Evolutionary conservation across 768 basidiomycete species (phyloP).

Genomic region (Cubamyces lactineus): DNA sequence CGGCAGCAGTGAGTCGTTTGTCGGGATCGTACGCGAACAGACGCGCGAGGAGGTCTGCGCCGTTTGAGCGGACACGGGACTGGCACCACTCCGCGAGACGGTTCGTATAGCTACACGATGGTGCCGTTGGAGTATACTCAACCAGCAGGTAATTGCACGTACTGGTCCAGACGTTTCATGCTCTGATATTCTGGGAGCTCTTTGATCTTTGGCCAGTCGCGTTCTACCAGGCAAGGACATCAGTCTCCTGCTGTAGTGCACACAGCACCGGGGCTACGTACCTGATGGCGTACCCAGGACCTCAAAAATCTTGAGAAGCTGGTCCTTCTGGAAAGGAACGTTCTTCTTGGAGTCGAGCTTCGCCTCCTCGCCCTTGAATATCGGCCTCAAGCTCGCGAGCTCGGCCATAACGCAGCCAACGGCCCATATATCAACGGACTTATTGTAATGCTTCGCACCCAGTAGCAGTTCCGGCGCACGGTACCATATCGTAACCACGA

Average conservation of each 20-base stretch:
- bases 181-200: slow-evolving; percentile 89
- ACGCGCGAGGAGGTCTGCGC: slow-evolving; percentile 82
- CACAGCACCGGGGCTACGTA: slow-evolving; percentile 37
- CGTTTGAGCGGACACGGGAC: slow-evolving; percentile 59
- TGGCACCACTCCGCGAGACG: slow-evolving; percentile 79
- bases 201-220: slow-evolving; percentile 83
- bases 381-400: slow-evolving; percentile 88
- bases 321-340: slow-evolving; percentile 95
- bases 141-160: too few relatives aligned
- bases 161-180: slow-evolving; percentile 80
- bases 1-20: slow-evolving; percentile 77
- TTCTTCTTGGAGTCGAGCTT: slow-evolving; percentile 97
- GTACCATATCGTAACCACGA: slow-evolving; percentile 99
- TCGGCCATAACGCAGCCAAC: slow-evolving; percentile 98
- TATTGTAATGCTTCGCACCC: slow-evolving; percentile 97
- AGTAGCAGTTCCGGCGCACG: slow-evolving; percentile 94
- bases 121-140: slow-evolving; percentile 32
- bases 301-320: slow-evolving; percentile 94
- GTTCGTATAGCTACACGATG: slow-evolving; percentile 50
- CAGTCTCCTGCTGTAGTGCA: neutral
- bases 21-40: slow-evolving; percentile 93
- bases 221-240: slow-evolving; percentile 48
- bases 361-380: slow-evolving; percentile 99
- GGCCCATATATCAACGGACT: slow-evolving; percentile 96
- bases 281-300: slow-evolving; percentile 88